These are phyloP conservation scores for Sporothrix variecibatus DNA, from an alignment of 2,329 filamentous ascomycete species.

Conservation along the genomic window DNA sequence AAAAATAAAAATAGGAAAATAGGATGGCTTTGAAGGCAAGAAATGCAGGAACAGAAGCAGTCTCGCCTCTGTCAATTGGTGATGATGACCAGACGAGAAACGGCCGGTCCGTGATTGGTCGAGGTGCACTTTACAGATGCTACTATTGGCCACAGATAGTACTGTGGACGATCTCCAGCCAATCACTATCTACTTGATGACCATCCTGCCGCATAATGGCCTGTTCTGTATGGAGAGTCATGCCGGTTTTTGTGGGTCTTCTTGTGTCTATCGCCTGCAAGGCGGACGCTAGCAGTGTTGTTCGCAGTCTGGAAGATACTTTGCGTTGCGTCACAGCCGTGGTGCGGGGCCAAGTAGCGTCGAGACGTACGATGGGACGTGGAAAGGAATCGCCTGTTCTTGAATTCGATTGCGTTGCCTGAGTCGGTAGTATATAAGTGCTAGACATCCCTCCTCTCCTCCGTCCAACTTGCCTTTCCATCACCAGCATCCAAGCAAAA, in stretches of 20 bases:
- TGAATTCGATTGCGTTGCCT: background rate
- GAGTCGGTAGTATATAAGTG: conserved; percentile 3
- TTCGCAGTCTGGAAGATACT: too few relatives aligned
- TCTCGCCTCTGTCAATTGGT: background rate
- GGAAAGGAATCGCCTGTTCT: background rate
- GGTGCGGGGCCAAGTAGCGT: background rate
- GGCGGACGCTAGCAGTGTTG: background rate
- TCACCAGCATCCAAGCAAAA: background rate
- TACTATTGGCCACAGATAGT: conserved; percentile 25
- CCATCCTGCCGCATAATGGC: conserved; percentile 17
- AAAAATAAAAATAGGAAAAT: background rate
- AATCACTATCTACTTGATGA: conserved; percentile 24
- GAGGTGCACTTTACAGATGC: background rate
- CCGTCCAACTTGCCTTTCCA: background rate
- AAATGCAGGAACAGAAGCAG: background rate
- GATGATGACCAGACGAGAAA: conserved; percentile 14
- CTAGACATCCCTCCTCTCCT: background rate
- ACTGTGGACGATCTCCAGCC: background rate
- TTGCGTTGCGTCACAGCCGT: conserved; percentile 14
- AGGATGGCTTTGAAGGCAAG: background rate
- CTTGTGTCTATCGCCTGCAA: background rate
- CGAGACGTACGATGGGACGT: background rate
- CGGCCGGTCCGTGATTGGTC: background rate
- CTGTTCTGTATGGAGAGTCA: conserved; percentile 24
- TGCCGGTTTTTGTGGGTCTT: background rate